phyloP scores from a whole-genome alignment of 305 asterid genomes.

The Salvia sclarea region DNA sequence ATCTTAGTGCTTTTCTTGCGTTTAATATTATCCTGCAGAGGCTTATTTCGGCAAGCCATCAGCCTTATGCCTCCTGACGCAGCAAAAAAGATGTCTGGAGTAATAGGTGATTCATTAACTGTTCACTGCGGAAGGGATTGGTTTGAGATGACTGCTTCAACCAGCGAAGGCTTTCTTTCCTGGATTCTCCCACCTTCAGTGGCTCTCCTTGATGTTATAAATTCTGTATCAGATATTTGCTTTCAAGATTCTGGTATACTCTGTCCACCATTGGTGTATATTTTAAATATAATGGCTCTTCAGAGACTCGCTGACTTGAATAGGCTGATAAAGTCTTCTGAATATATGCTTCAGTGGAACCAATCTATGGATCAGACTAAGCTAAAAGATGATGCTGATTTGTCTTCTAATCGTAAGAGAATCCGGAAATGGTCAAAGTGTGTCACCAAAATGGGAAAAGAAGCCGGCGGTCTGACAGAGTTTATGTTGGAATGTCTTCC shows the following conservation, averaged over 20 bases:
- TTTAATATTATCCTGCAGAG: constrained; percentile 63
- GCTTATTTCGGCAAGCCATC: constrained; percentile 67
- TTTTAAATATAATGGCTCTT: constrained; percentile 69
- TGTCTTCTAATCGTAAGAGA: constrained; percentile 47
- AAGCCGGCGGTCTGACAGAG: constrained; percentile 65
- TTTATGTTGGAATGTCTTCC: constrained; percentile 54
- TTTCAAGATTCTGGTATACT: constrained; percentile 48
- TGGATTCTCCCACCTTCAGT: constrained; percentile 65
- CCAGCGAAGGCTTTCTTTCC: constrained; percentile 58
- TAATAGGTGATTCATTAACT: constrained; percentile 55
- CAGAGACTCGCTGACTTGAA: constrained; percentile 82
- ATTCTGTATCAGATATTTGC: constrained; percentile 51
- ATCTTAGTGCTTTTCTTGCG: constrained; percentile 60
- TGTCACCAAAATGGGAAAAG: constrained; percentile 53
- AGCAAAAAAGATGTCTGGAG: constrained; percentile 62
- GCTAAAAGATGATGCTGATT: constrained; percentile 46
- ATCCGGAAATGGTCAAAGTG: constrained; percentile 52
- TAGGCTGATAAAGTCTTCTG: constrained; percentile 60
- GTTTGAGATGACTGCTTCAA: constrained; percentile 54
- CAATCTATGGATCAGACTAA: constrained; percentile 38
- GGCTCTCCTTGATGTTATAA: constrained; percentile 57
- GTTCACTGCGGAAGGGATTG: constrained; percentile 72
- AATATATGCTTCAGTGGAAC: constrained; percentile 65
- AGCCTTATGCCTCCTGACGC: constrained; percentile 64
- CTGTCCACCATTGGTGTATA: constrained; percentile 69